Evolutionary conservation across 768 basidiomycete species (phyloP), one percentile per base, ranked within the genome.

Genomic region (Coprinopsis cinerea): DNA sequence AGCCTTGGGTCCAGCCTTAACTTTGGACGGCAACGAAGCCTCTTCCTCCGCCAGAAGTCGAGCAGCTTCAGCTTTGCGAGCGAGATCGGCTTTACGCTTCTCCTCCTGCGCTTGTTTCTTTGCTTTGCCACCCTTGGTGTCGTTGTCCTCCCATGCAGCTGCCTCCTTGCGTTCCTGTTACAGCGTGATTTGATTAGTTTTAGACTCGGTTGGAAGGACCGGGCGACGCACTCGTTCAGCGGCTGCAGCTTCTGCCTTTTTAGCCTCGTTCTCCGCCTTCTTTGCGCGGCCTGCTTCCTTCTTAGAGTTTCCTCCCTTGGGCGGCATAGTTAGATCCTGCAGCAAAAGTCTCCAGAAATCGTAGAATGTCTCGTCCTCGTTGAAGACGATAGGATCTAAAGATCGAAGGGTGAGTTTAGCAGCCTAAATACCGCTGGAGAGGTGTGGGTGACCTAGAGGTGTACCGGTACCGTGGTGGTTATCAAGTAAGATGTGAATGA

Each of bases 41-140:
- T 95, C 92, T 65, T 96, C 93, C 57, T 90, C 88, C n/a, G 88
- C 92, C 15, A 94, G 76, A 13, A 94, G 67, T 25, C 84, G 81
- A 2, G 88, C 90, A 57, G 78, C 83, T 75, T 92, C 92, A 1
- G 87, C 89, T 66, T 92, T 95, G 47, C 91, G 81, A 14, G 86
- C 86, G 23, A 88, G 73, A 40, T 91, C 89, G 2, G 86, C 87
- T 48, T 75, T 80, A 34, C 86, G 82, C 62, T 89, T 92, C 58
- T 83, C 85, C 58, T 90, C 89, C 61, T 83, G 81, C 4, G 87
- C 88, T 44, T 84, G 80, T 59, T 82, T 79, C 22, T 69, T 62
- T 6, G 72, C 65, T 63, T 88, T 91, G n/a, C 67, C 74, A 1
- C 74, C 64, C 58, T 88, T 88, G 0, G 61, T 58, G n/a, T 76